Percentiles rank a stretch among this genome's conserved stretches.
Conservation (phyloP, 345 rosid genomes). For the Salix brachista region DNA sequence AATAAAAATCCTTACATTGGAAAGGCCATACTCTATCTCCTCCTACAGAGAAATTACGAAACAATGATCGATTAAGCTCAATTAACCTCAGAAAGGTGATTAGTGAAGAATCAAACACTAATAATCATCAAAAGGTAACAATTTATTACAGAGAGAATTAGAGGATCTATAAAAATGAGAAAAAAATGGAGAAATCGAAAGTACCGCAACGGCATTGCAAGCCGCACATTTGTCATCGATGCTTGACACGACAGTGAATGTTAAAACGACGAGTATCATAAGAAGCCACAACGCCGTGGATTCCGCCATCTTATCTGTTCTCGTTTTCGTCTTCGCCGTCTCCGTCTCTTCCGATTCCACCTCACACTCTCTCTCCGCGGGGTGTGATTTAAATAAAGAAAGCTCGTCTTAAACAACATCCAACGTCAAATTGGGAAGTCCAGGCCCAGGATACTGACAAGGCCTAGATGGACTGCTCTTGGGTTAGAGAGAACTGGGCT, state of each 20-base stretch:
- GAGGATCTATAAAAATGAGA: background rate
- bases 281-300: conserved; percentile 21
- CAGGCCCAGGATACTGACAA: background rate
- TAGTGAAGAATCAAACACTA: background rate
- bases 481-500: too few relatives aligned
- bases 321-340: background rate
- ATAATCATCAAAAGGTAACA: too few relatives aligned
- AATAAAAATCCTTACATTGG: conserved; percentile 45
- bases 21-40: conserved; percentile 72
- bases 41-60: conserved; percentile 40
- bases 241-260: conserved; percentile 15
- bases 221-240: conserved; percentile 81
- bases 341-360: background rate
- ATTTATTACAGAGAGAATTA: background rate
- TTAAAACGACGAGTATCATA: conserved; percentile 27
- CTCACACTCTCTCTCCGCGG: background rate
- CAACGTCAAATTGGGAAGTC: background rate
- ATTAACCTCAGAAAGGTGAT: background rate
- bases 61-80: background rate
- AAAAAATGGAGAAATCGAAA: background rate
- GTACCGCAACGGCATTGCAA: conserved; percentile 87
- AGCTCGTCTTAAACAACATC: background rate
- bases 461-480: background rate
- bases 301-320: conserved; percentile 21
- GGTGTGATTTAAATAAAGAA: background rate